phyloP scores from a whole-genome alignment of 176 grass and related monocot genomes.

The Triticum turgidum region DNA sequence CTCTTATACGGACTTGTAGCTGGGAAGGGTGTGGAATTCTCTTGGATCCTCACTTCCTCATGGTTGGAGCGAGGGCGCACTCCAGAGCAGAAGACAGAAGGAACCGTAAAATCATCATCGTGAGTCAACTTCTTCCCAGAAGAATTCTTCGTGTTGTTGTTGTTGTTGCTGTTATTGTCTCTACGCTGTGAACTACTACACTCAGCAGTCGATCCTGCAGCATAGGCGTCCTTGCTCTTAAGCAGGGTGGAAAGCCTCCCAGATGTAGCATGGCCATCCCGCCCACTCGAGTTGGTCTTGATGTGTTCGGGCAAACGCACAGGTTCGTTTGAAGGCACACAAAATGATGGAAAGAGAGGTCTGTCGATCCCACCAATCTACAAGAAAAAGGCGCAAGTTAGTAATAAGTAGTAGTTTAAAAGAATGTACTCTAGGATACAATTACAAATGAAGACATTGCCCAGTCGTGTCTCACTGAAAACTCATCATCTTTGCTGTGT shows the following conservation, averaged over 20 bases:
- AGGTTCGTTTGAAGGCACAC: constrained; percentile 45
- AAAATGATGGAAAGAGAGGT: constrained; percentile 53
- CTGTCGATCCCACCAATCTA: constrained; percentile 53
- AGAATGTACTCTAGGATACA: not conserved
- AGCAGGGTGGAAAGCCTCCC: constrained; percentile 35
- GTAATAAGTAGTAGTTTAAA: constrained; percentile 21
- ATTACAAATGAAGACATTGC: not conserved
- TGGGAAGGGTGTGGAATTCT: constrained; percentile 11
- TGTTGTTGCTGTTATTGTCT: constrained; percentile 1
- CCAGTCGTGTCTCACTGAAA: not conserved
- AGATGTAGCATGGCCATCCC: constrained; percentile 14
- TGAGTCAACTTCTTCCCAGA: constrained; percentile 40
- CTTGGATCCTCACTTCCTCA: constrained; percentile 27
- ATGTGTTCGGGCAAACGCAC: constrained; percentile 37
- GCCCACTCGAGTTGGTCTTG: constrained; percentile 33
- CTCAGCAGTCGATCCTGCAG: not conserved
- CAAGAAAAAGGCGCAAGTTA: constrained; percentile 23
- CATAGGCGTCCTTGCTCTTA: constrained; percentile 35
- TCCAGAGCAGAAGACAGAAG: constrained; percentile 42
- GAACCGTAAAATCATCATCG: constrained; percentile 73
- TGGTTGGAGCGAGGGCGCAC: constrained; percentile 22
- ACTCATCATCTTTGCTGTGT: not conserved
- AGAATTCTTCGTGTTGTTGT: constrained; percentile 15
- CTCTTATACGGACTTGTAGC: constrained; percentile 26
- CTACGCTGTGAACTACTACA: constrained; percentile 36